These are phyloP conservation scores for Casuarina glauca DNA, from an alignment of 306 rosid genomes.

Conservation along the genomic window DNA sequence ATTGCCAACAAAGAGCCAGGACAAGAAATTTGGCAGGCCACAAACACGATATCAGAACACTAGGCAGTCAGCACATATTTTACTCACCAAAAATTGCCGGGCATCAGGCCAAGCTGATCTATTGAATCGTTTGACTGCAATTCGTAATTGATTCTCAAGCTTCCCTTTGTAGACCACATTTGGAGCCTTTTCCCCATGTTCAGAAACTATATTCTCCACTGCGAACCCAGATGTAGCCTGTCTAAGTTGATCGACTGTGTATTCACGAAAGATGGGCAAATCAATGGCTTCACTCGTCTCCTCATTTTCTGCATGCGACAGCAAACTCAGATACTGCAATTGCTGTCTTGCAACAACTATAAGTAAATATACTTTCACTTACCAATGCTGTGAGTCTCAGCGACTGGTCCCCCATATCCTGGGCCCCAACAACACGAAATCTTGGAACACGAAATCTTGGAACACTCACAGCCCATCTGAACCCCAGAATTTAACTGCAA, in stretches of 20 bases:
- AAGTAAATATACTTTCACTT: constrained; percentile 30
- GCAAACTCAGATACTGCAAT: constrained; percentile 25
- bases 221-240: constrained; percentile 90
- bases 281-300: constrained; percentile 54
- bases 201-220: constrained; percentile 88
- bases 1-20: constrained; percentile 4
- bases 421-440: constrained; percentile 50
- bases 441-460: constrained; percentile 37
- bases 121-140: constrained; percentile 91
- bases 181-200: constrained; percentile 98
- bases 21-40: neutral
- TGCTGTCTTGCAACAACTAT: constrained; percentile 14
- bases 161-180: constrained; percentile 93
- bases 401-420: constrained; percentile 45
- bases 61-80: neutral
- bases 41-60: constrained; percentile 9
- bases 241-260: constrained; percentile 75
- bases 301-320: constrained; percentile 54
- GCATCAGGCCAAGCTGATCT: constrained; percentile 96
- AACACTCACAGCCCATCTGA: constrained; percentile 85
- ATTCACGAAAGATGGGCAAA: constrained; percentile 66
- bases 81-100: constrained; percentile 79
- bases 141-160: constrained; percentile 77
- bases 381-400: constrained; percentile 54
- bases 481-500: constrained; percentile 31